Conservation (phyloP, 140 eudicot species). For the Ambrosia hybrid region DNA sequence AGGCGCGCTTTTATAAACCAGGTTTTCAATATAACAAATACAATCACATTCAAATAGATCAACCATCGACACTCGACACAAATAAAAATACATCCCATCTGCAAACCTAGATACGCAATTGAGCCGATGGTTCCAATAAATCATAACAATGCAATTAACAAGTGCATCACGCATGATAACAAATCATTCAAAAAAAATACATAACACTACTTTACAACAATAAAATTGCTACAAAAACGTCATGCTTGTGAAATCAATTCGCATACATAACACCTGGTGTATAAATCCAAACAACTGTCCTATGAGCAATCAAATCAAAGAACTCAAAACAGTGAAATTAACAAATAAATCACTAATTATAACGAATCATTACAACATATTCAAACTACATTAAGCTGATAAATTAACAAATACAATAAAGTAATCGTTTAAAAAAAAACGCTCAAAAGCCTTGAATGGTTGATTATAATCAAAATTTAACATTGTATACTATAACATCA, state of each 20-base stretch:
- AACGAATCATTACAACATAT: no score
- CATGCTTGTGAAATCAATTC: slow-evolving; percentile 6
- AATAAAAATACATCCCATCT: background rate
- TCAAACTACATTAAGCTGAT: no score
- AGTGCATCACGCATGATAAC: background rate
- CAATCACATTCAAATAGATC: background rate
- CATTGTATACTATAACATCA: background rate
- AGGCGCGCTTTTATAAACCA: no score
- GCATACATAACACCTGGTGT: background rate
- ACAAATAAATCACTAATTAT: no score
- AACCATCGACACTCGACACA: background rate
- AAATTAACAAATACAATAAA: background rate
- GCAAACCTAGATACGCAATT: background rate
- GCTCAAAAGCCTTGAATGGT: background rate
- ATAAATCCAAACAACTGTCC: background rate
- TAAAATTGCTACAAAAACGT: background rate
- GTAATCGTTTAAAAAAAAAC: background rate
- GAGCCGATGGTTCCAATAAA: background rate
- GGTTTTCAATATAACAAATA: background rate
- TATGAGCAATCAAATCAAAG: no score
- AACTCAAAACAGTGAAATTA: no score
- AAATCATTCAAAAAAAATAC: slow-evolving; percentile 5
- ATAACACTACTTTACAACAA: background rate
- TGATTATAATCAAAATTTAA: slow-evolving; percentile 8
- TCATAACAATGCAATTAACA: background rate